Evolutionary conservation across 352 stramenopile species (phyloP).

Genomic region (Phytophthora citricola): DNA sequence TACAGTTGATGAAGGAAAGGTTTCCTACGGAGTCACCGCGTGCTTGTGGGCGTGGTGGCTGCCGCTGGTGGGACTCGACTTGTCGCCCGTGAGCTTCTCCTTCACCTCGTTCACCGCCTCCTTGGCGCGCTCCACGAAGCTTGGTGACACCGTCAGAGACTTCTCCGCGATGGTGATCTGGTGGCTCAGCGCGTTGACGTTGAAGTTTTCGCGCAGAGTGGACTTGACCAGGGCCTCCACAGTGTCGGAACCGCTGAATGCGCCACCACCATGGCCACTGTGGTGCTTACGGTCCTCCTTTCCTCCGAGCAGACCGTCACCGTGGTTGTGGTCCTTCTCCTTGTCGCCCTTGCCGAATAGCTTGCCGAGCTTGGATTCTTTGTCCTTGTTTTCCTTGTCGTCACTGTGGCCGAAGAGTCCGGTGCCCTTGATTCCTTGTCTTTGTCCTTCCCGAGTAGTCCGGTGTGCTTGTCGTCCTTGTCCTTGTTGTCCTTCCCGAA

Average conservation of each 20-base stretch:
- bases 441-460: slow-evolving; percentile 10
- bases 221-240: slow-evolving; percentile 30
- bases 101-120: slow-evolving; percentile 28
- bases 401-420: slow-evolving; percentile 21
- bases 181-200: slow-evolving; percentile 24
- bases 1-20: too few species aligned
- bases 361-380: slow-evolving; percentile 6
- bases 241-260: slow-evolving; percentile 20
- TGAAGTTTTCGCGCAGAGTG: slow-evolving; percentile 31
- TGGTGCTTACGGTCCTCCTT: slow-evolving; percentile 2
- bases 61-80: slow-evolving; percentile 14
- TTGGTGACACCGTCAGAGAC: slow-evolving; percentile 17
- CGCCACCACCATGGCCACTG: slow-evolving; percentile 3
- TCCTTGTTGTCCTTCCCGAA: slow-evolving; percentile 18
- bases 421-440: slow-evolving; percentile 10
- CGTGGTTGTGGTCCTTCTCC: slow-evolving; percentile 14
- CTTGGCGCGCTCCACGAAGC: slow-evolving; percentile 29
- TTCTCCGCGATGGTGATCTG: slow-evolving; percentile 31
- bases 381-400: slow-evolving; percentile 17
- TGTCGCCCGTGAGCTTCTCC: slow-evolving; percentile 29
- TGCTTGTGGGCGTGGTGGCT: slow-evolving; percentile 5
- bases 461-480: slow-evolving; percentile 10
- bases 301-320: slow-evolving; percentile 6
- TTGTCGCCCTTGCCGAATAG: slow-evolving; percentile 16
- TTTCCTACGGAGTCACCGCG: slow-evolving; percentile 1